Conservation (phyloP, 2,329 filamentous ascomycete species). For the Phialemonium atrogriseum region DNA sequence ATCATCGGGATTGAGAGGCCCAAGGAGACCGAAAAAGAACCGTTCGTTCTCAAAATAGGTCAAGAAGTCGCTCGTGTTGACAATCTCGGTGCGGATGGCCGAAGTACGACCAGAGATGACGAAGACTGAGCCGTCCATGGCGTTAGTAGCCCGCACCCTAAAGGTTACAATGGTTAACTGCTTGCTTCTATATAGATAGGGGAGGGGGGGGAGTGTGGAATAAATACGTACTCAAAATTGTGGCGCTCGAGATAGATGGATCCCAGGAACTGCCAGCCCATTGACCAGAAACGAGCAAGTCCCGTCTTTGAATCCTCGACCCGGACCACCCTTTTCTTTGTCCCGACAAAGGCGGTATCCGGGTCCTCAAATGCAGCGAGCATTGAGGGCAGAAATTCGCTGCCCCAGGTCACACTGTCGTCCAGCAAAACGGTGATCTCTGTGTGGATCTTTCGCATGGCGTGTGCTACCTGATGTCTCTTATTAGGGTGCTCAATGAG, state of each 20-base stretch:
- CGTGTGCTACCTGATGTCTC: conserved; percentile 36
- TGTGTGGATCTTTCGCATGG: conserved; percentile 27
- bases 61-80: conserved; percentile 34
- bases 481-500: conserved; percentile 32
- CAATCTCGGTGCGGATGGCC: conserved; percentile 39
- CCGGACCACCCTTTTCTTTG: conserved; percentile 34
- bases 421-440: conserved; percentile 37
- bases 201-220: too few species aligned
- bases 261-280: conserved; percentile 49
- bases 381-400: conserved; percentile 29
- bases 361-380: conserved; percentile 36
- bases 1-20: conserved; percentile 45
- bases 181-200: too few species aligned
- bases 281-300: too few species aligned
- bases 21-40: conserved; percentile 35
- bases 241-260: conserved; percentile 52
- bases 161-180: too few species aligned
- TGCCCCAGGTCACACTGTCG: conserved; percentile 44
- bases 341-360: conserved; percentile 45
- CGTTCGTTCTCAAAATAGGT: conserved; percentile 37
- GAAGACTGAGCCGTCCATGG: conserved; percentile 50
- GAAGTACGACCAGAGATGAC: conserved; percentile 49
- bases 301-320: conserved; percentile 19
- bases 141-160: conserved; percentile 44
- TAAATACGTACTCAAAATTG: conserved; percentile 58